Base-by-base conservation (phyloP, 495 filamentous ascomycete genomes). In the Hypomontagnella monticulosa region DNA sequence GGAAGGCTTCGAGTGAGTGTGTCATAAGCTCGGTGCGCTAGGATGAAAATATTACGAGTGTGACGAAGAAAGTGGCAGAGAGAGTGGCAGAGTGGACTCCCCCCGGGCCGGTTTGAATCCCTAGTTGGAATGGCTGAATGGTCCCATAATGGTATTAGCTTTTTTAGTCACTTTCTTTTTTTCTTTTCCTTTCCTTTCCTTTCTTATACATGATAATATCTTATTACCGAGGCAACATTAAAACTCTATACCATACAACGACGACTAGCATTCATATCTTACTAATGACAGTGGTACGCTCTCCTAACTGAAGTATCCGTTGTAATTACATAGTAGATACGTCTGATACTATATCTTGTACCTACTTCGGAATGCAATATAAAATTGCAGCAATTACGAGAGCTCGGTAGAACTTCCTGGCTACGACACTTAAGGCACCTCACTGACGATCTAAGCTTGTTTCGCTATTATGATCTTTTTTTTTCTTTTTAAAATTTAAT, bases 161-260 rank as follows among this genome's bases (percentile, higher is more conserved):
- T 18, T 50, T 7, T 15, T 9, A 15, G 18, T 33, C 6, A 6
- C 2, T 3, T 6, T 27, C 6, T 3, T 6, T 27, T 27, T 27
- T 27, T 2, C 6, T 27, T 27, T 27, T 3, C 23, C 6, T 27
- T 23, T 46, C 1, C 11, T 14, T 6, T 46, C 8, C 3, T 44
- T 12, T 44, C 41, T 27, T 38, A 5, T 32, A 50, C 51, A 10
- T 54, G 42, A 37, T 20, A 50, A 66, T 60, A 60, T 60, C 43
- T 14, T 6, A 43, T 43, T 64, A 64, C 27, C 47, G 63, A 51
- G 30, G 20, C 30, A 55, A 59, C n/a, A n/a, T n/a, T n/a, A n/a
- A n/a, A n/a, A n/a, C n/a, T n/a, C n/a, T n/a, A n/a, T n/a, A 36
- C 42, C n/a, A 20, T 16, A 19, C 34, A 55, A 50, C 37, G 14